Evolutionary conservation across 768 basidiomycete species (phyloP).

Genomic region (Tremella fuciformis): DNA sequence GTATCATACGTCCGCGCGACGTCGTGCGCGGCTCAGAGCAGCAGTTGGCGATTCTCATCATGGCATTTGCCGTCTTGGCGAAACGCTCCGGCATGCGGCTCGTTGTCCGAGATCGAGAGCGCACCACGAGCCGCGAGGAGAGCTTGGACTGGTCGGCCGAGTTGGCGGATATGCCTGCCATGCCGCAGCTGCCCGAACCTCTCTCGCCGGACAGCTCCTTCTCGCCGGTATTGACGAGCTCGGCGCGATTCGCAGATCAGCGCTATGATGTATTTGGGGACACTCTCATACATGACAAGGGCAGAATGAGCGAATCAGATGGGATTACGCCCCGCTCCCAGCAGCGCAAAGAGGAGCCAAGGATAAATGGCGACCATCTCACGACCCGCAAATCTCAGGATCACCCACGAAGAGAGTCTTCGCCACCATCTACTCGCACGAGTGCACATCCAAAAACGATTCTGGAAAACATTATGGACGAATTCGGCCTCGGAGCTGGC

Average conservation of each 20-base stretch:
- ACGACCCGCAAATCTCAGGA: slow-evolving; percentile 4
- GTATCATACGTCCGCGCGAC: slow-evolving; percentile 16
- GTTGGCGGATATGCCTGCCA: background rate
- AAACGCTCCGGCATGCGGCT: slow-evolving; percentile 21
- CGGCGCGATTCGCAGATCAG: background rate
- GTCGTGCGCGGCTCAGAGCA: slow-evolving; percentile 17
- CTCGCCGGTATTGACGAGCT: background rate
- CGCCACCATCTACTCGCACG: background rate
- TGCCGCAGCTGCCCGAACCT: slow-evolving; percentile 8
- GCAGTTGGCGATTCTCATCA: slow-evolving; percentile 25
- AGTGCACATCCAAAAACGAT: slow-evolving; percentile 18
- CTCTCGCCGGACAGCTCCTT: slow-evolving; percentile 14
- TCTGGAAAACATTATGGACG: slow-evolving; percentile 29
- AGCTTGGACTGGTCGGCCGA: slow-evolving; percentile 7
- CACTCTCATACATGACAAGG: background rate
- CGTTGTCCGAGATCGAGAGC: background rate
- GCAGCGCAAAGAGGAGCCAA: too few relatives aligned
- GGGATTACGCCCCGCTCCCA: too few relatives aligned
- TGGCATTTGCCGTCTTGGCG: slow-evolving; percentile 28
- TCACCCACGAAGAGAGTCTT: background rate
- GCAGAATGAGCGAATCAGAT: too few relatives aligned
- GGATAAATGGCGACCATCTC: too few relatives aligned
- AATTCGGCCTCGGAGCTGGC: slow-evolving; percentile 24
- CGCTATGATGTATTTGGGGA: slow-evolving; percentile 12
- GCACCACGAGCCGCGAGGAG: background rate